Conservation (phyloP, 1,284 basidiomycete species). For the Rhodotorula mucilaginosa region DNA sequence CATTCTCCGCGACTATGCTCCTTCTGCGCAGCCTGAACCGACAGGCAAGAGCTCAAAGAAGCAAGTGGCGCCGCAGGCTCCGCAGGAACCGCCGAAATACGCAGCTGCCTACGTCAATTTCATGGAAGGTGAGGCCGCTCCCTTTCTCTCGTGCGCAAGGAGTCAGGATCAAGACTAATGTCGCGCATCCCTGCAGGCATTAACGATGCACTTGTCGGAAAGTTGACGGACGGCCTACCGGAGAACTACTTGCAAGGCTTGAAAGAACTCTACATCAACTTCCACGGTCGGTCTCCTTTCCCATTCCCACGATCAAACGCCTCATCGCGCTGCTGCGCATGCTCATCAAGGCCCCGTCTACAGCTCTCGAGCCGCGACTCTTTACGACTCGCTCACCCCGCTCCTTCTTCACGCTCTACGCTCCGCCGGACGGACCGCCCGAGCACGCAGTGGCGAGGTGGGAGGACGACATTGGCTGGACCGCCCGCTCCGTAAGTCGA, state of each 20-base stretch:
- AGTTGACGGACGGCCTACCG: conserved; percentile 58
- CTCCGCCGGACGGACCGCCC: conserved; percentile 61
- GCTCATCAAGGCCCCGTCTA: neutral
- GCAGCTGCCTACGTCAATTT: conserved; percentile 90
- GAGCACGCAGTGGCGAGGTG: conserved; percentile 64
- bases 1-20: conserved; percentile 75
- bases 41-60: conserved; percentile 32
- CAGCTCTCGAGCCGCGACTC: conserved; percentile 77
- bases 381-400: conserved; percentile 74
- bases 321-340: neutral
- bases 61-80: conserved; percentile 14
- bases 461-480: conserved; percentile 77
- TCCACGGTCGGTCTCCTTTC: conserved; percentile 62
- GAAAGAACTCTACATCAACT: conserved; percentile 83
- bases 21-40: conserved; percentile 4
- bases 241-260: conserved; percentile 60
- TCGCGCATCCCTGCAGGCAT: conserved; percentile 56
- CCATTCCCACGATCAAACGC: too few species aligned
- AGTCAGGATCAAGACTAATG: neutral
- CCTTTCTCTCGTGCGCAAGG: neutral
- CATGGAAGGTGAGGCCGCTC: conserved; percentile 69
- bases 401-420: conserved; percentile 81
- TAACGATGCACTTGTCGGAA: conserved; percentile 69
- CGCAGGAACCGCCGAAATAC: conserved; percentile 61
- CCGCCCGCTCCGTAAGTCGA: conserved; percentile 50